Conservation (phyloP, 345 rosid genomes). For the Pugionium dolabratum region DNA sequence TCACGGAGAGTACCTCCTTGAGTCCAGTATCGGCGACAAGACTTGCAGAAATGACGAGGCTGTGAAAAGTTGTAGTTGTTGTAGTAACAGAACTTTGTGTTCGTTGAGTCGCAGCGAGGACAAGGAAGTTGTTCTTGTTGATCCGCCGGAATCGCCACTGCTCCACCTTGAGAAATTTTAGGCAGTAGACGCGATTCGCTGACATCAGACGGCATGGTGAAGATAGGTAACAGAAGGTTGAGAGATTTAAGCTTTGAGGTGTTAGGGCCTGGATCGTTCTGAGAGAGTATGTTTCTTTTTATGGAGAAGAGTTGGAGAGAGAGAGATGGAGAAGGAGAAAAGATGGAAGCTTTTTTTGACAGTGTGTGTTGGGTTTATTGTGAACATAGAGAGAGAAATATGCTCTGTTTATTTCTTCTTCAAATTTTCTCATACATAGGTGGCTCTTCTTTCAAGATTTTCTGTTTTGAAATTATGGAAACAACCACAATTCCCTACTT, state of each 20-base stretch:
- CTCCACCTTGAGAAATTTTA: slow-evolving; percentile 40
- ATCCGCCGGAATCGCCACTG: slow-evolving; percentile 47
- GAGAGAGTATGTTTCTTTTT: slow-evolving; percentile 29
- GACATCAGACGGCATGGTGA: slow-evolving; percentile 57
- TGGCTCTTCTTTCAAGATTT: slow-evolving; percentile 36
- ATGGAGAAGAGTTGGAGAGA: slow-evolving; percentile 27
- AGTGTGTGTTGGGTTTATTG: slow-evolving; percentile 42
- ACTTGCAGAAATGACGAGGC: not conserved
- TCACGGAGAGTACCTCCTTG: slow-evolving; percentile 95
- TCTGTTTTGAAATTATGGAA: slow-evolving; percentile 25
- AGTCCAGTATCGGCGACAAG: slow-evolving; percentile 98
- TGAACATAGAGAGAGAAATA: slow-evolving; percentile 36
- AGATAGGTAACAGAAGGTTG: not conserved
- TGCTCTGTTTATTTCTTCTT: slow-evolving; percentile 18
- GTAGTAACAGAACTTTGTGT: slow-evolving; percentile 59
- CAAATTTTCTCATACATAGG: no score
- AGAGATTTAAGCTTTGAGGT: not conserved
- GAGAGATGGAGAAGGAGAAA: slow-evolving; percentile 20
- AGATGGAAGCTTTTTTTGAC: slow-evolving; percentile 37
- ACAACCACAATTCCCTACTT: slow-evolving; percentile 7
- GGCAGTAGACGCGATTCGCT: slow-evolving; percentile 40
- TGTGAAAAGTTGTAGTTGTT: no score
- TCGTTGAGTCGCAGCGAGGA: slow-evolving; percentile 89
- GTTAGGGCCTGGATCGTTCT: slow-evolving; percentile 18
- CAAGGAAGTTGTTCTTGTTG: slow-evolving; percentile 89